Percentiles rank a stretch among this genome's conserved stretches.
Conservation (phyloP, 2,329 filamentous ascomycete genomes). For the Penicillium sp. region DNA sequence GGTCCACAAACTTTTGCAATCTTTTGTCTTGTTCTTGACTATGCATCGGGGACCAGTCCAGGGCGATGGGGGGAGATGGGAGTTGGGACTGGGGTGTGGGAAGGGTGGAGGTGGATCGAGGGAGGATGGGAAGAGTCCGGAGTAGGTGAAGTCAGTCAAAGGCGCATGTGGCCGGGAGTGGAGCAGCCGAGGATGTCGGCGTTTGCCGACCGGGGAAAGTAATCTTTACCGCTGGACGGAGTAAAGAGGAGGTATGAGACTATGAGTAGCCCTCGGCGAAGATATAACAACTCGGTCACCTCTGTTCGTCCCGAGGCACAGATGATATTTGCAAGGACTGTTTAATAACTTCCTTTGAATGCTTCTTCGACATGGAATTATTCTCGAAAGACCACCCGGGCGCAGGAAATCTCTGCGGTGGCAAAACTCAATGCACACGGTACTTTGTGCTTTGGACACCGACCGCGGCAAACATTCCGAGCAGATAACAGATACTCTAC, state of each 20-base stretch:
- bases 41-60: conserved; percentile 29
- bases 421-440: conserved; percentile 11
- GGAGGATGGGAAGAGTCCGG: conserved; percentile 13
- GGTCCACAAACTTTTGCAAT: too few species aligned
- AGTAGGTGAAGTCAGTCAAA: background rate
- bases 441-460: background rate
- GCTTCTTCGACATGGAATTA: background rate
- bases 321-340: background rate
- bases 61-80: conserved; percentile 6
- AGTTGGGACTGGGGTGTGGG: background rate
- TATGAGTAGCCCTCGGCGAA: background rate
- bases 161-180: conserved; percentile 27
- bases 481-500: too few species aligned
- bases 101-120: conserved; percentile 15
- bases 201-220: conserved; percentile 16
- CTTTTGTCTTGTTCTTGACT: too few species aligned
- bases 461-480: conserved; percentile 7
- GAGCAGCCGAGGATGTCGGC: conserved; percentile 30
- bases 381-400: background rate
- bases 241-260: too few species aligned
- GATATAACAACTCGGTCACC: background rate
- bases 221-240: too few species aligned
- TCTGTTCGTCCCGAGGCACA: background rate
- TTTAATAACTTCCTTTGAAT: background rate
- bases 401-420: conserved; percentile 20